phyloP scores from a whole-genome alignment of 148 eudicot genomes.

The Oxyria digyna region DNA sequence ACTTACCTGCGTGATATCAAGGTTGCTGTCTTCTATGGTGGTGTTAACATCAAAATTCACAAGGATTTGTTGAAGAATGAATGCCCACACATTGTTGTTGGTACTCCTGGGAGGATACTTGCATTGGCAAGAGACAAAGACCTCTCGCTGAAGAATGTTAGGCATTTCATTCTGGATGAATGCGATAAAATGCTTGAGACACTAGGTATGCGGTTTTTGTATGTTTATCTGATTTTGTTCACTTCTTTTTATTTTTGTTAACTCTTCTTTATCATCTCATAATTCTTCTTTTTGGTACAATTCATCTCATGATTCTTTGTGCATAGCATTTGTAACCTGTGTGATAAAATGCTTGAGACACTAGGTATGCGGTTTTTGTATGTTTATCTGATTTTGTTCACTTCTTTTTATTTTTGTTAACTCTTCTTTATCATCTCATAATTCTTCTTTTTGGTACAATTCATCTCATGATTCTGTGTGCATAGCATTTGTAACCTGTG shows the following conservation, averaged over 20 bases:
- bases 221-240: not conserved
- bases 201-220: conserved; percentile 32
- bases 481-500: not conserved
- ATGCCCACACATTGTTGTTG: conserved; percentile 77
- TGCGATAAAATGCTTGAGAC: conserved; percentile 84
- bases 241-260: not conserved
- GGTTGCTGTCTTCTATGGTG: conserved; percentile 69
- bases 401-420: not conserved
- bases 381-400: not conserved
- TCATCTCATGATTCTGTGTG: not conserved
- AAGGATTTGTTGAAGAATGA: conserved; percentile 64
- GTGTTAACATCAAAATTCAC: conserved; percentile 61
- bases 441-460: no score
- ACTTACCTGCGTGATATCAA: conserved; percentile 52
- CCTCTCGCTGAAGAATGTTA: conserved; percentile 48
- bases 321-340: no score
- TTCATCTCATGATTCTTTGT: not conserved
- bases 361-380: conserved; percentile 32
- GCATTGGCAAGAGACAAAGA: conserved; percentile 65
- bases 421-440: not conserved
- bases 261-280: not conserved
- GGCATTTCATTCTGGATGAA: conserved; percentile 71
- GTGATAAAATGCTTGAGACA: conserved; percentile 79
- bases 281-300: no score
- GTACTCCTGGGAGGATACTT: conserved; percentile 66